phyloP scores from a whole-genome alignment of 129 eudicot genomes.

The Erigeron canadensis region DNA sequence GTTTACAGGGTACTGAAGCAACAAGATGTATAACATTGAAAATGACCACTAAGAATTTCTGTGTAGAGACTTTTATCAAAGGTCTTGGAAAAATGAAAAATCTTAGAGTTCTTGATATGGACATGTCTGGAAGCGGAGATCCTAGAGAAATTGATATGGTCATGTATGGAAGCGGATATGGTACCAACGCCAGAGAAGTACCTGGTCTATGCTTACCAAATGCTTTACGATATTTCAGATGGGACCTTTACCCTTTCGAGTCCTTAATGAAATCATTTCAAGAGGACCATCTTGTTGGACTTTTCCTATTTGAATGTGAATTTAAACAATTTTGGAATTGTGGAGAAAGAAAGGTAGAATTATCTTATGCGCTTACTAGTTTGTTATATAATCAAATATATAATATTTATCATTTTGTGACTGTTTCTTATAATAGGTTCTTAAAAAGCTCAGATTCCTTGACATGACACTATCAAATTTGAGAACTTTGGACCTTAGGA shows the following conservation, averaged over 20 bases:
- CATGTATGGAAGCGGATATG: too few species aligned
- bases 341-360: neutral
- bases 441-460: slow-evolving; percentile 7
- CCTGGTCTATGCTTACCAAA: neutral
- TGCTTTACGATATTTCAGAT: neutral
- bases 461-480: neutral
- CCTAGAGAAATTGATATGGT: too few species aligned
- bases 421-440: neutral
- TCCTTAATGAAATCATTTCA: neutral
- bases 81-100: too few species aligned
- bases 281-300: neutral
- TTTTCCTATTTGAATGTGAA: neutral
- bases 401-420: neutral
- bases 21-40: too few species aligned
- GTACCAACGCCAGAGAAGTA: too few species aligned
- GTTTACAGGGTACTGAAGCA: too few species aligned
- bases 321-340: neutral
- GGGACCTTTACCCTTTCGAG: neutral
- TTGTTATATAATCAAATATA: neutral
- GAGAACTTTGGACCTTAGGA: neutral
- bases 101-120: too few species aligned
- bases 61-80: too few species aligned
- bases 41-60: too few species aligned
- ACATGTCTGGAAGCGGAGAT: too few species aligned
- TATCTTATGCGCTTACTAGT: neutral